Evolutionary conservation across 2,329 filamentous ascomycete species (phyloP), one percentile per base, ranked within the genome.

Genomic region (Myriosclerotinia duriaeana): DNA sequence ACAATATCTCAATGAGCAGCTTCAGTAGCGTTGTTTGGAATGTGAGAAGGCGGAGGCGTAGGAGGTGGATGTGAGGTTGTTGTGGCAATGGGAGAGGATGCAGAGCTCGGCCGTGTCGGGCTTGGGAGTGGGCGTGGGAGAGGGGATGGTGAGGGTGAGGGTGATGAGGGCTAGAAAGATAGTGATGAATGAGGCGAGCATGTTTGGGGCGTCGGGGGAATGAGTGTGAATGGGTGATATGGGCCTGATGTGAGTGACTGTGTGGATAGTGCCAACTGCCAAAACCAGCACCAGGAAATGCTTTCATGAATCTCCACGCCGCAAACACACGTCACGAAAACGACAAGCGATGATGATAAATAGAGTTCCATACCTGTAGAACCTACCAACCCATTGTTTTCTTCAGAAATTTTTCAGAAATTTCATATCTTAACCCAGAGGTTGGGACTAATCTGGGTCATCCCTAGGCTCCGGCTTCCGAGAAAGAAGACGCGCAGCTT

Each of bases 61-160:
- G 20, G 52, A 64, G 17, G 50, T 26, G 14, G 30, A 26, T n/a
- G 62, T 64, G 30, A 64, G 7, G 15, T 56, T 64, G 42, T 46
- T 58, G 62, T 64, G 58, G 40, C 62, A 64, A 42, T 64, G 58
- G 30, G 62, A n/a, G 30, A 65, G 62, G 34, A 65, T 65, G 11
- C 40, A 65, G 8, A 65, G 62, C 8, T 65, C 62, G n/a, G 42
- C 53, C 12, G 62, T 65, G 11, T 65, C 62, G 15, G 53, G 62
- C 44, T 65, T 58, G 9, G 53, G n/a, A 5, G 30, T n/a, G 22
- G 42, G 42, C 26, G 52, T 40, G 22, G 62, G 62, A 5, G 62
- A 48, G n/a, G 62, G 59, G 15, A 59, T n/a, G 53, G 53, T 9
- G 34, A 65, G 42, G 26, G 26, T 26, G 26, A 26, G 26, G 26